These are phyloP conservation scores for Lasiodiplodia gonubiensis DNA, from an alignment of 2,329 filamentous ascomycete species.

Conservation along the genomic window DNA sequence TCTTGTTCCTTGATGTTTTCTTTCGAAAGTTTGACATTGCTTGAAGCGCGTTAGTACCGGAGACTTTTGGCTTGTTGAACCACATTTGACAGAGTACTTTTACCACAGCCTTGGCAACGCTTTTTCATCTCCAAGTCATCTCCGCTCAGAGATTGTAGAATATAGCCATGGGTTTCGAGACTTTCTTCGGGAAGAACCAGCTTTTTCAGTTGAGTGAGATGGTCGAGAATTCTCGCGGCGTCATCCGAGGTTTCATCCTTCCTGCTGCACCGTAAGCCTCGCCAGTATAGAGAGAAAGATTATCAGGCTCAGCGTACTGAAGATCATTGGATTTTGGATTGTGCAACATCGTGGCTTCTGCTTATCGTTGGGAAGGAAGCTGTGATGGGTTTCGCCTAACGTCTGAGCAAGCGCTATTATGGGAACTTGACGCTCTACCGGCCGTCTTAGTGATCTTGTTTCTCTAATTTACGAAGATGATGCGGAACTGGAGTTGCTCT, in stretches of 20 bases:
- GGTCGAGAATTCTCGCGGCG: background rate
- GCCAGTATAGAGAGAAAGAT: background rate
- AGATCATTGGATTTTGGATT: background rate
- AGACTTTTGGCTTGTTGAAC: background rate
- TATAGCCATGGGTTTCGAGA: constrained; percentile 29
- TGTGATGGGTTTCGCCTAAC: no score
- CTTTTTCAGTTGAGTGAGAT: background rate
- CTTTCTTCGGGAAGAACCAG: background rate
- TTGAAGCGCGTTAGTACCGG: background rate
- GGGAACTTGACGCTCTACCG: no score
- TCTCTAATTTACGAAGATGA: no score
- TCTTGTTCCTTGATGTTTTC: background rate
- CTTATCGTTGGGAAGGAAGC: background rate
- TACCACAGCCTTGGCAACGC: constrained; percentile 31
- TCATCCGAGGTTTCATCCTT: background rate
- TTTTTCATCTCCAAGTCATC: constrained; percentile 31
- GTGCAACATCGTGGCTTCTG: background rate
- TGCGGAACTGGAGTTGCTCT: no score
- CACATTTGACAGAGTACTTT: constrained; percentile 22
- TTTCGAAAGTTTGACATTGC: background rate
- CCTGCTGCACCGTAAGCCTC: background rate
- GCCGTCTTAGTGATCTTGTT: background rate
- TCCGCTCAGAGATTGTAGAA: constrained; percentile 27
- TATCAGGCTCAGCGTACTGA: background rate
- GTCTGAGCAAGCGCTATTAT: no score